Evolutionary conservation across 2,329 filamentous ascomycete genomes (phyloP).

Genomic region (Teratosphaeria nubilosa): DNA sequence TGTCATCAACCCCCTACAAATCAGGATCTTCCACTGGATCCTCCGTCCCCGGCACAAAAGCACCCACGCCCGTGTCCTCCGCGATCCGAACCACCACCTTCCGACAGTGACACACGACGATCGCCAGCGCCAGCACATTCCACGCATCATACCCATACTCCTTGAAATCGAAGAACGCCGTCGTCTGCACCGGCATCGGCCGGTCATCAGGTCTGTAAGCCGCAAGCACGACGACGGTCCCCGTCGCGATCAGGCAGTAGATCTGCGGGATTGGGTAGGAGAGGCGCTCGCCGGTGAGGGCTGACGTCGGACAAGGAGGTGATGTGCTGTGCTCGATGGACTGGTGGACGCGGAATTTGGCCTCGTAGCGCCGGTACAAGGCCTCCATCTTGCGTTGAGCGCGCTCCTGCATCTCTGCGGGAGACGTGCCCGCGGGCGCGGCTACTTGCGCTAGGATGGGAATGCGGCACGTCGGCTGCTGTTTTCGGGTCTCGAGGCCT

Average conservation of each 20-base stretch:
- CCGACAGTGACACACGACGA: conserved; percentile 44
- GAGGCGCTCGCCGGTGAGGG: conserved; percentile 2
- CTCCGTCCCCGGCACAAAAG: conserved; percentile 1
- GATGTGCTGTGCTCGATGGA: conserved; percentile 17
- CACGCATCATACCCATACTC: conserved; percentile 48
- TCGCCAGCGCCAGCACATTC: conserved; percentile 49
- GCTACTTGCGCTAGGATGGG: conserved; percentile 39
- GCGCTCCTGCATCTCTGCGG: conserved; percentile 31
- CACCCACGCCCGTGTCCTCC: conserved; percentile 23
- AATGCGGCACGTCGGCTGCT: conserved; percentile 12
- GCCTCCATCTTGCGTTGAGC: conserved; percentile 35
- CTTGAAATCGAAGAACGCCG: conserved; percentile 45
- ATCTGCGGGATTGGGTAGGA: conserved; percentile 37
- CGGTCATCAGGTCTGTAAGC: conserved; percentile 37
- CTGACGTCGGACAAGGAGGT: conserved; percentile 7
- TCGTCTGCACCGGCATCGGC: conserved; percentile 16
- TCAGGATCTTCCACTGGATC: conserved; percentile 3
- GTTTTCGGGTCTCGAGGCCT: conserved; percentile 24
- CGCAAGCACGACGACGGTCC: conserved; percentile 43
- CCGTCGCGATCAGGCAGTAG: conserved; percentile 45
- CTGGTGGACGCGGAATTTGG: conserved; percentile 22
- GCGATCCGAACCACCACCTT: conserved; percentile 40
- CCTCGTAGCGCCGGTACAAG: conserved; percentile 35
- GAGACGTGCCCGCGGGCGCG: conserved; percentile 29
- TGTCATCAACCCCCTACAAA: neutral